phyloP scores from a whole-genome alignment of 129 eudicot genomes.

The Ambrosia trifida region DNA sequence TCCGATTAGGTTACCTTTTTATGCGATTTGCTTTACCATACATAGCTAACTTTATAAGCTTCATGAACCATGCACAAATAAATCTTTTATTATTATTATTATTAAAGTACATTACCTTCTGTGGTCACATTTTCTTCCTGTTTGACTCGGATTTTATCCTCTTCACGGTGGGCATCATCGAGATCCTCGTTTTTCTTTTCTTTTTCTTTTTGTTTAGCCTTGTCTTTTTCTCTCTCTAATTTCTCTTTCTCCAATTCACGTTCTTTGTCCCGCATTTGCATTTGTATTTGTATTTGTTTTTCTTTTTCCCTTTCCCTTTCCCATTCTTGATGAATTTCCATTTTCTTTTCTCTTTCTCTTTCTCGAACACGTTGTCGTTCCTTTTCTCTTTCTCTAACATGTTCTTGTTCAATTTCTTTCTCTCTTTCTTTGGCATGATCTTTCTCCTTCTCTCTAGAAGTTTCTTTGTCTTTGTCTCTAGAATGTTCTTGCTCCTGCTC shows the following conservation, averaged over 20 bases:
- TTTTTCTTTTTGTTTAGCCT: constrained; percentile 69
- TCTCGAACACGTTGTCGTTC: constrained; percentile 37
- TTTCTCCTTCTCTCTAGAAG: constrained; percentile 39
- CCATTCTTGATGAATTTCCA: constrained; percentile 37
- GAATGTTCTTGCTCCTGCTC: constrained; percentile 52
- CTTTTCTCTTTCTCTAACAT: constrained; percentile 36
- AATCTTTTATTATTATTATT: no score
- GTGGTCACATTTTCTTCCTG: constrained; percentile 51
- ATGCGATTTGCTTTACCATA: not conserved
- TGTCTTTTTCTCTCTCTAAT: constrained; percentile 51
- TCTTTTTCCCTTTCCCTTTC: constrained; percentile 57
- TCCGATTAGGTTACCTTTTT: not conserved
- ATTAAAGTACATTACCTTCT: constrained; percentile 41
- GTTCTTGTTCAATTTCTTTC: constrained; percentile 47
- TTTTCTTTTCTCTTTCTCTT: constrained; percentile 44
- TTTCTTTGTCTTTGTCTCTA: constrained; percentile 45
- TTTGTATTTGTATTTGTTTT: constrained; percentile 57
- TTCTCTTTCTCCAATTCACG: constrained; percentile 48
- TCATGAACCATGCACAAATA: constrained; percentile 8
- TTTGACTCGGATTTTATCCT: constrained; percentile 42
- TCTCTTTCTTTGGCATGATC: constrained; percentile 44
- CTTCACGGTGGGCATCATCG: constrained; percentile 42
- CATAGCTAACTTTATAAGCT: not conserved
- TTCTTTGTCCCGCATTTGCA: constrained; percentile 58
- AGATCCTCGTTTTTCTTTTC: constrained; percentile 63